These are phyloP conservation scores for Kluyveromyces aestuarii DNA, from an alignment of 805 yeast species.

Conservation along the genomic window DNA sequence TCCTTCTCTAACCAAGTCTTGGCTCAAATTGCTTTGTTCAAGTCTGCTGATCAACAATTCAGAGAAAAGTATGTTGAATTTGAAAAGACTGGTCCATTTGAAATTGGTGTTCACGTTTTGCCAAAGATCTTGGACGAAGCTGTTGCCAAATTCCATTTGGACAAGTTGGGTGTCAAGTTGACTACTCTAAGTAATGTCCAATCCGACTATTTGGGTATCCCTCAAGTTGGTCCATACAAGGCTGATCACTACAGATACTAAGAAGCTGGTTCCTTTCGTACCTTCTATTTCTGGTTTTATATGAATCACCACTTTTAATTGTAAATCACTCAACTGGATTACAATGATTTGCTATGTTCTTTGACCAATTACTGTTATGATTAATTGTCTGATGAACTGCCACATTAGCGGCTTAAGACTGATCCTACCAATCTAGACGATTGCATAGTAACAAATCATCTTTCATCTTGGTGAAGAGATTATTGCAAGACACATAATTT, in stretches of 20 bases:
- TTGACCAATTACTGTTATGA: background rate
- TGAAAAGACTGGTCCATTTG: slow-evolving; percentile 85
- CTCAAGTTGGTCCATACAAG: slow-evolving; percentile 94
- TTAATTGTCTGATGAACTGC: background rate
- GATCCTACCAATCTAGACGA: background rate
- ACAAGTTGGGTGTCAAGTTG: slow-evolving; percentile 85
- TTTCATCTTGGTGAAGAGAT: background rate
- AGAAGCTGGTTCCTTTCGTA: slow-evolving; percentile 10
- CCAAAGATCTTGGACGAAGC: slow-evolving; percentile 99
- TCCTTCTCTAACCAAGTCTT: slow-evolving; percentile 99
- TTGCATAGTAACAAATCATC: background rate
- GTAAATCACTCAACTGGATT: background rate
- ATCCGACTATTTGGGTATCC: slow-evolving; percentile 90
- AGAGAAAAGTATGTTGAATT: slow-evolving; percentile 78
- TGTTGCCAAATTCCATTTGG: slow-evolving; percentile 94
- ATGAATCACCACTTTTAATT: background rate
- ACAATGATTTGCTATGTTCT: slow-evolving; percentile 2
- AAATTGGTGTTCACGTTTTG: slow-evolving; percentile 85
- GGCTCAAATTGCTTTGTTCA: slow-evolving; percentile 97
- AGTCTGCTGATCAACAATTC: slow-evolving; percentile 74
- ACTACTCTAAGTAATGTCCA: slow-evolving; percentile 68
- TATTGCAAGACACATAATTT: background rate
- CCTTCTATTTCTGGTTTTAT: background rate
- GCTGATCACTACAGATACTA: slow-evolving; percentile 97
- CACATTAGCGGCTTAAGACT: background rate